phyloP scores from a whole-genome alignment of 805 yeast species.

The Ogataea salicorniae region DNA sequence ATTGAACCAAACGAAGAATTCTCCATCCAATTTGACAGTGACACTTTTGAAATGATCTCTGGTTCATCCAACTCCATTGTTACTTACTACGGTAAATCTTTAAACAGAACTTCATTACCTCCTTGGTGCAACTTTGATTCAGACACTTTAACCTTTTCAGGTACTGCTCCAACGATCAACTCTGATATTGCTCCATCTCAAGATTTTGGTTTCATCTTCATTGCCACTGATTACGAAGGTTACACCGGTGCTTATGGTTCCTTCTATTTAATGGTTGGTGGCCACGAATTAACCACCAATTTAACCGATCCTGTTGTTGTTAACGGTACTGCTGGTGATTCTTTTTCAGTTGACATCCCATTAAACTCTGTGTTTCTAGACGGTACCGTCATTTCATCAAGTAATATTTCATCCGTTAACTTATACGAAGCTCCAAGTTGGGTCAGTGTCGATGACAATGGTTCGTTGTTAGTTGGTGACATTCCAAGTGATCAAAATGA shows the following conservation, averaged over 20 bases:
- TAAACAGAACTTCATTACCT: constrained; percentile 83
- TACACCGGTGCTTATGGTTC: constrained; percentile 64
- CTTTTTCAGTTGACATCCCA: constrained; percentile 56
- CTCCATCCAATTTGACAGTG: constrained; percentile 54
- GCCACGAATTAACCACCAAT: constrained; percentile 73
- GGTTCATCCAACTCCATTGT: constrained; percentile 45
- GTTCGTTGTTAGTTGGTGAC: constrained; percentile 44
- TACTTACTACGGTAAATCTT: constrained; percentile 76
- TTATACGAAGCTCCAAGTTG: constrained; percentile 56
- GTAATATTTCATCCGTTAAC: constrained; percentile 51
- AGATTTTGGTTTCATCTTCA: constrained; percentile 60
- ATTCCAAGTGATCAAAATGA: constrained; percentile 46
- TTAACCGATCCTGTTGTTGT: constrained; percentile 50
- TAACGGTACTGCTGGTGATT: constrained; percentile 62
- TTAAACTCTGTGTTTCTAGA: constrained; percentile 61
- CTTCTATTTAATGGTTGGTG: constrained; percentile 79
- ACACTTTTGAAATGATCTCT: constrained; percentile 47
- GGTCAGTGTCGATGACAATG: constrained; percentile 38
- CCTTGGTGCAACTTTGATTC: constrained; percentile 78
- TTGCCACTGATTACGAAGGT: constrained; percentile 76
- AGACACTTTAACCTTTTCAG: constrained; percentile 61
- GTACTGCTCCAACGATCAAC: constrained; percentile 83
- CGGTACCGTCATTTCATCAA: constrained; percentile 38
- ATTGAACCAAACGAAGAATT: constrained; percentile 66
- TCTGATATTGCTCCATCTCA: constrained; percentile 86